Conservation (phyloP, 257 asterid genomes). For the Nicotiana noctiflora region DNA sequence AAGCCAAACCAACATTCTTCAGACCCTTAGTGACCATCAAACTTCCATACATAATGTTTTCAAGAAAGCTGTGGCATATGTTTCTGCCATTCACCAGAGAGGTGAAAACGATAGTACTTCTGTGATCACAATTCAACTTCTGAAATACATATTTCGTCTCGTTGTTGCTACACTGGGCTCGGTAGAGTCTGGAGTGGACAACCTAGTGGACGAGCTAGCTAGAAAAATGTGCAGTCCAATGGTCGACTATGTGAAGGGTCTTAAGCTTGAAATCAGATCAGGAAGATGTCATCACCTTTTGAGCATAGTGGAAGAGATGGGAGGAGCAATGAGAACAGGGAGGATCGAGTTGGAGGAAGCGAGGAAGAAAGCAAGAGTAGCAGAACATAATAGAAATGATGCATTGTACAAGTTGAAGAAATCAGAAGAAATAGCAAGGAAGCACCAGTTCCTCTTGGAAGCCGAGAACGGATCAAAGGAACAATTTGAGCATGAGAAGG, state of each 20-base stretch:
- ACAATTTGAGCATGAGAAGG: constrained; percentile 31
- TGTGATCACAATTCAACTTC: constrained; percentile 36
- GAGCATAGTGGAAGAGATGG: constrained; percentile 57
- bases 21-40: constrained; percentile 44
- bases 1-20: constrained; percentile 48
- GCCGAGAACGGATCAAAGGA: constrained; percentile 18
- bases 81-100: constrained; percentile 42
- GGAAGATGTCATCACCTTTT: constrained; percentile 48
- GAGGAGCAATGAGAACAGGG: constrained; percentile 39
- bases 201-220: constrained; percentile 44
- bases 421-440: constrained; percentile 42
- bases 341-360: constrained; percentile 58
- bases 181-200: constrained; percentile 60
- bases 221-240: constrained; percentile 63
- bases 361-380: constrained; percentile 34
- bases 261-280: constrained; percentile 42
- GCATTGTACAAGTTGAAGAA: constrained; percentile 35
- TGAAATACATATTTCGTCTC: constrained; percentile 36
- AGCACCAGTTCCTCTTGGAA: constrained; percentile 22
- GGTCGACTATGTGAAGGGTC: constrained; percentile 56
- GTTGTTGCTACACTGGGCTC: constrained; percentile 51
- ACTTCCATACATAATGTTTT: constrained; percentile 35
- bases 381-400: constrained; percentile 42
- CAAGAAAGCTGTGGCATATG: constrained; percentile 40
- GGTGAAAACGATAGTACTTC: constrained; percentile 27